These are phyloP conservation scores for Pyrenochaeta sp. DNA, from an alignment of 2,329 filamentous ascomycete genomes.

Conservation along the genomic window DNA sequence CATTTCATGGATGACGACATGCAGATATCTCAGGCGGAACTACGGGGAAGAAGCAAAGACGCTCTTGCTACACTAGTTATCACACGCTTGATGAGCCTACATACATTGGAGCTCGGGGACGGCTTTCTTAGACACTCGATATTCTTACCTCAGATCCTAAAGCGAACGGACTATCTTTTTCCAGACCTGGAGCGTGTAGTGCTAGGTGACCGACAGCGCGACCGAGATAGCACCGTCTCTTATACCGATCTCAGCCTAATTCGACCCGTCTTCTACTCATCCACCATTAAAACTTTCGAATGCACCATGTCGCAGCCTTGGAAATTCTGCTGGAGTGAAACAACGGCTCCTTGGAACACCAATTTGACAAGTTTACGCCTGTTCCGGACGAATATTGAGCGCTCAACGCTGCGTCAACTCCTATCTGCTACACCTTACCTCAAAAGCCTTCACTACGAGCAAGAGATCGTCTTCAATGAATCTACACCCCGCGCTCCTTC, in stretches of 20 bases:
- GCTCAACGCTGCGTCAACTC: constrained; percentile 27
- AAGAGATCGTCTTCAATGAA: constrained; percentile 30
- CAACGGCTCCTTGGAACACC: constrained; percentile 21
- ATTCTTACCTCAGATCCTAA: constrained; percentile 35
- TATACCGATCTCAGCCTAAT: constrained; percentile 37
- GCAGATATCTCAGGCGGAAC: constrained; percentile 29
- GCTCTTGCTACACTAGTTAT: constrained; percentile 31
- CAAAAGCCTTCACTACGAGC: constrained; percentile 28
- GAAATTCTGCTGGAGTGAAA: constrained; percentile 28
- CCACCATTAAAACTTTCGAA: constrained; percentile 26
- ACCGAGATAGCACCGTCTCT: constrained; percentile 18
- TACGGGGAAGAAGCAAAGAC: constrained; percentile 30
- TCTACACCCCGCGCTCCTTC: constrained; percentile 12
- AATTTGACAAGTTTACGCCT: constrained; percentile 27
- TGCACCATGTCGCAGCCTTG: constrained; percentile 35
- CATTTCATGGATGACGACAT: constrained; percentile 33
- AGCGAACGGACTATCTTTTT: constrained; percentile 29
- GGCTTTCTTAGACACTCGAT: constrained; percentile 37
- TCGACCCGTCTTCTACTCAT: constrained; percentile 33
- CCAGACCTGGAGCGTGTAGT: constrained; percentile 26
- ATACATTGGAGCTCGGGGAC: constrained; percentile 28
- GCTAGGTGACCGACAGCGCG: constrained; percentile 25
- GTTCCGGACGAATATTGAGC: constrained; percentile 34
- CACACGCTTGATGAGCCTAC: constrained; percentile 27
- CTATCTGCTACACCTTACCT: constrained; percentile 29